Conservation (phyloP, 1,139 yeast species). For the Suhomyces atakaporum region DNA sequence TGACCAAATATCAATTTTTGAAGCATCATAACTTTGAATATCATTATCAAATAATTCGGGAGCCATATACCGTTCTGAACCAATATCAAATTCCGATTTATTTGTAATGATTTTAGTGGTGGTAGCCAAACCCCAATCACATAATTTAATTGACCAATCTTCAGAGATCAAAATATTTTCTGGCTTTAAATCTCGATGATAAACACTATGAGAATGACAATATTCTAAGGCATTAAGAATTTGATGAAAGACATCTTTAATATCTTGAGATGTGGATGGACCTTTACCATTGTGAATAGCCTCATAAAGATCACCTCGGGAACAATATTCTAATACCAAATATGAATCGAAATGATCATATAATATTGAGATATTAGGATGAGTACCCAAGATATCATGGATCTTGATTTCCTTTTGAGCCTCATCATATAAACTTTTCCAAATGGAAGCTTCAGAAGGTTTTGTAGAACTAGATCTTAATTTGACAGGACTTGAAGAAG, state of each 20-base stretch:
- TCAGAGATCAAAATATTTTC: constrained; percentile 80
- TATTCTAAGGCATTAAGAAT: constrained; percentile 75
- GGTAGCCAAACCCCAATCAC: constrained; percentile 94
- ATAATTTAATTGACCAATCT: constrained; percentile 78
- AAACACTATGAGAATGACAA: constrained; percentile 73
- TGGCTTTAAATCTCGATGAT: constrained; percentile 88
- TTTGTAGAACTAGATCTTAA: constrained; percentile 20
- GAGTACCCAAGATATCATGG: constrained; percentile 67
- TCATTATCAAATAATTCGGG: constrained; percentile 80
- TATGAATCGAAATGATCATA: constrained; percentile 80
- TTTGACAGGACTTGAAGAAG: constrained; percentile 43
- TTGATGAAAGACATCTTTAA: constrained; percentile 75
- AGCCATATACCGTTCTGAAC: constrained; percentile 96
- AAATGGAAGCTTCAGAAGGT: constrained; percentile 26
- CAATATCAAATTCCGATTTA: constrained; percentile 77
- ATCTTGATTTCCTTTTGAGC: constrained; percentile 80
- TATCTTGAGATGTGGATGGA: constrained; percentile 73
- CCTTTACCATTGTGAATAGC: constrained; percentile 83
- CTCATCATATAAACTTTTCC: constrained; percentile 53
- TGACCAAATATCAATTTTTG: constrained; percentile 92
- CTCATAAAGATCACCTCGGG: constrained; percentile 92
- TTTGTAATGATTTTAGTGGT: constrained; percentile 55
- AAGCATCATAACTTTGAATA: constrained; percentile 72
- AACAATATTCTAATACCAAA: constrained; percentile 82
- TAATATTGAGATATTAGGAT: constrained; percentile 64